These are phyloP conservation scores for Polytrichum formosum DNA, from an alignment of 225 moss, liverwort and hornwort genomes.

Conservation along the genomic window DNA sequence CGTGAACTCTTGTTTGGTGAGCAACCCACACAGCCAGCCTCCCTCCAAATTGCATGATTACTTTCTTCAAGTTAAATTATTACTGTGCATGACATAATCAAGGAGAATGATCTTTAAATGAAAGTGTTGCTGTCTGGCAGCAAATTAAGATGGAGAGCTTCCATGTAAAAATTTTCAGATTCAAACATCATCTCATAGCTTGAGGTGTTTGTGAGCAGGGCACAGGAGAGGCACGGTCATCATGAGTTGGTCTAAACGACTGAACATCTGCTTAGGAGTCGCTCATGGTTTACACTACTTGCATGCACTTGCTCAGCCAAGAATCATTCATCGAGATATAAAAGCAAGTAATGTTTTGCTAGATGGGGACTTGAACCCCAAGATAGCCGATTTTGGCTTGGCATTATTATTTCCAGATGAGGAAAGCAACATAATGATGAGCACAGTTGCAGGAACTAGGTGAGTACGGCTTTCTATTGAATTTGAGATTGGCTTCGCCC, in stretches of 20 bases:
- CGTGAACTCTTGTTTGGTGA: constrained; percentile 41
- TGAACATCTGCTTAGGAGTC: constrained; percentile 10
- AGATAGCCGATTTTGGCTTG: constrained; percentile 28
- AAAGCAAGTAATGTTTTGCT: constrained; percentile 22
- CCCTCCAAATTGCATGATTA: too few species aligned
- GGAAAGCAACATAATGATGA: background rate
- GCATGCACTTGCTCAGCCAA: constrained; percentile 21
- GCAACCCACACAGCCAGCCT: background rate
- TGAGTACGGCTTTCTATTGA: background rate
- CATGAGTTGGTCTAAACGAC: constrained; percentile 11
- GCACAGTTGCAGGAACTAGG: background rate
- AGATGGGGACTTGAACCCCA: background rate
- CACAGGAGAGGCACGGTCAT: background rate
- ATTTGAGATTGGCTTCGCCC: background rate
- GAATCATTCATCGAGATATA: constrained; percentile 28
- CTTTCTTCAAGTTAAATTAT: background rate
- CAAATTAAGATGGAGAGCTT: background rate
- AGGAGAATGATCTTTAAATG: background rate
- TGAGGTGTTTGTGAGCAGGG: background rate
- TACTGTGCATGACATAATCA: background rate
- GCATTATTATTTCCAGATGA: constrained; percentile 11
- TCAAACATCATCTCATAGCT: too few species aligned
- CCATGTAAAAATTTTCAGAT: too few species aligned
- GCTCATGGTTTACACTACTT: constrained; percentile 8
- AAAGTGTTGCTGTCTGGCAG: background rate